A percentile compares a stretch with the other conserved stretches of the same genome.
phyloP scores from a whole-genome alignment of 441 rosid species.

The Mallotus japonicus region DNA sequence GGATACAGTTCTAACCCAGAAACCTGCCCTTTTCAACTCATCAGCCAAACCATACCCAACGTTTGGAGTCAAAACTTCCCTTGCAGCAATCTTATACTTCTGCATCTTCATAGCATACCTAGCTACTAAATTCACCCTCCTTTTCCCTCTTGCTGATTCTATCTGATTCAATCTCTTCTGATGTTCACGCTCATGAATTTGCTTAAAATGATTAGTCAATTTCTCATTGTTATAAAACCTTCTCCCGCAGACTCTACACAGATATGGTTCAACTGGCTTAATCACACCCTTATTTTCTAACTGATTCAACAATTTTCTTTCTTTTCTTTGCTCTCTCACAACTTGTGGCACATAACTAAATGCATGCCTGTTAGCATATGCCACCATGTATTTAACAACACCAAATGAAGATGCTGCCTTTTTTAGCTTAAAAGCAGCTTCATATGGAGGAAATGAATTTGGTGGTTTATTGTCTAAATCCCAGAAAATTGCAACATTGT shows the following conservation, averaged over 20 bases:
- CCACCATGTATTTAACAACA: conserved; percentile 50
- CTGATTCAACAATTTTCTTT: conserved; percentile 50
- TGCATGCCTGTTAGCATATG: conserved; percentile 64
- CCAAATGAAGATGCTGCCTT: conserved; percentile 65
- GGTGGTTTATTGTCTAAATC: conserved; percentile 86
- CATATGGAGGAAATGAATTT: conserved; percentile 57
- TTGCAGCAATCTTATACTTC: conserved; percentile 63
- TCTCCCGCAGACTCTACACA: conserved; percentile 74
- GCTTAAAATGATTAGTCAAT: conserved; percentile 65
- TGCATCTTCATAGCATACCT: conserved; percentile 79
- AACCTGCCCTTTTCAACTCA: conserved; percentile 74
- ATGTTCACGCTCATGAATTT: conserved; percentile 75
- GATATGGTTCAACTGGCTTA: conserved; percentile 52
- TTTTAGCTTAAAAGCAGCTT: conserved; percentile 71
- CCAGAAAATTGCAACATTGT: conserved; percentile 64
- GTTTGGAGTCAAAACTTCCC: conserved; percentile 56
- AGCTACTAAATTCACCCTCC: conserved; percentile 64
- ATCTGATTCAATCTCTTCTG: conserved; percentile 74
- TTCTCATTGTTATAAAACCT: conserved; percentile 67
- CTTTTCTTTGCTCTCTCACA: conserved; percentile 54
- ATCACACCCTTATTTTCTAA: conserved; percentile 59
- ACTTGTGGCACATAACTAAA: conserved; percentile 55
- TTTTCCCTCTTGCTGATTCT: conserved; percentile 71
- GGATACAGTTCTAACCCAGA: conserved; percentile 59
- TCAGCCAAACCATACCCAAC: conserved; percentile 70